phyloP scores from a whole-genome alignment of 1,284 basidiomycete species.

The Trametes hirsuta region DNA sequence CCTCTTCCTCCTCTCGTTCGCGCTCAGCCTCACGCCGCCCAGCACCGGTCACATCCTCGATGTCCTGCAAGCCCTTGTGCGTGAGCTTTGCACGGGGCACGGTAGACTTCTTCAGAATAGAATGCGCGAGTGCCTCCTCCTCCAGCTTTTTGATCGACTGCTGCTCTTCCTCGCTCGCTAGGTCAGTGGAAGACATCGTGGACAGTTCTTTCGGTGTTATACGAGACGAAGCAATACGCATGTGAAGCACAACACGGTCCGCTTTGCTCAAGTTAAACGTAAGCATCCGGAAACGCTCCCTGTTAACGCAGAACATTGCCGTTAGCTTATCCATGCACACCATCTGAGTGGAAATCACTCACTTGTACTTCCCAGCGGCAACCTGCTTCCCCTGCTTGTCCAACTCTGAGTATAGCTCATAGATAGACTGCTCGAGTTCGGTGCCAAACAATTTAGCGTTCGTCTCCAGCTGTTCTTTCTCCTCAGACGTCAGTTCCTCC shows the following conservation, averaged over 20 bases:
- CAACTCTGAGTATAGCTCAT: slow-evolving; percentile 71
- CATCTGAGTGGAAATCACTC: slow-evolving; percentile 35
- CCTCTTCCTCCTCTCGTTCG: slow-evolving; percentile 54
- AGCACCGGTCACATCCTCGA: slow-evolving; percentile 74
- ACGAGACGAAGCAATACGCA: slow-evolving; percentile 67
- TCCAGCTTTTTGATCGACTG: slow-evolving; percentile 79
- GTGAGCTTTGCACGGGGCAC: slow-evolving; percentile 85
- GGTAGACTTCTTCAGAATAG: slow-evolving; percentile 73
- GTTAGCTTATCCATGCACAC: not conserved
- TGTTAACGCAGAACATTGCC: slow-evolving; percentile 35
- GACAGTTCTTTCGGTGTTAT: slow-evolving; percentile 74
- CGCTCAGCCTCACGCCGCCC: slow-evolving; percentile 55
- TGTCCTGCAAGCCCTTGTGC: slow-evolving; percentile 87
- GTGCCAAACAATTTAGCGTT: slow-evolving; percentile 62
- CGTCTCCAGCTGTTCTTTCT: slow-evolving; percentile 54
- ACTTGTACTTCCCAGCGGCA: slow-evolving; percentile 83
- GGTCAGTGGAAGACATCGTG: slow-evolving; percentile 82
- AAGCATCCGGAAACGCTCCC: slow-evolving; percentile 84
- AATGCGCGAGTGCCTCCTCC: slow-evolving; percentile 79
- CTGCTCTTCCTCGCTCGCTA: slow-evolving; percentile 83
- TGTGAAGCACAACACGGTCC: slow-evolving; percentile 75
- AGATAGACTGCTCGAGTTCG: slow-evolving; percentile 72
- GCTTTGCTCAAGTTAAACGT: slow-evolving; percentile 78
- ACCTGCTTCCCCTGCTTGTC: slow-evolving; percentile 72
- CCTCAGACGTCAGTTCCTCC: slow-evolving; percentile 55